Percentiles rank a stretch among this genome's conserved stretches.
Conservation (phyloP, 176 grass and related monocot genomes). For the Cocos nucifera region DNA sequence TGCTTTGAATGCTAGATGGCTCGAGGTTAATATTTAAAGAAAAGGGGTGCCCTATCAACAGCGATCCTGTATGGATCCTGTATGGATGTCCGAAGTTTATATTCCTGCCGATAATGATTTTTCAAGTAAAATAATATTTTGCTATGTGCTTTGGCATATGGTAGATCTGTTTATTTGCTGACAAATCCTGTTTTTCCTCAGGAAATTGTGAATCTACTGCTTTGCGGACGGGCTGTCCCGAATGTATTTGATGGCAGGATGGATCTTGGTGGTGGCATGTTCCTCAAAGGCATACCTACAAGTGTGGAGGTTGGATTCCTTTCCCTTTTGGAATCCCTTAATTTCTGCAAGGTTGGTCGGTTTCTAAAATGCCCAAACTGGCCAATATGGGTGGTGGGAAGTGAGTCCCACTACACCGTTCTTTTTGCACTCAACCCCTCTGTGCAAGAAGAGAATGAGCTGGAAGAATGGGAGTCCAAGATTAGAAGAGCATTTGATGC, state of each 20-base stretch:
- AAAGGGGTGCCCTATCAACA: no score
- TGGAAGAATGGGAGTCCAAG: slow-evolving; percentile 82
- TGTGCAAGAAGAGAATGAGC: slow-evolving; percentile 92
- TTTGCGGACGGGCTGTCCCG: slow-evolving; percentile 91
- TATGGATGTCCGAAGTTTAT: no score
- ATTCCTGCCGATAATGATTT: no score
- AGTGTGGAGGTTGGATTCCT: slow-evolving; percentile 87
- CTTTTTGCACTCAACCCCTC: slow-evolving; percentile 73
- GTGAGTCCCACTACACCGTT: slow-evolving; percentile 97
- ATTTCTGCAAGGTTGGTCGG: slow-evolving; percentile 95
- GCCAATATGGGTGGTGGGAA: slow-evolving; percentile 99
- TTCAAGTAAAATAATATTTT: no score
- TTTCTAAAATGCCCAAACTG: slow-evolving; percentile 77
- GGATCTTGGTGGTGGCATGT: slow-evolving; percentile 97
- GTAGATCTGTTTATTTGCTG: no score
- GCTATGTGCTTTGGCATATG: no score
- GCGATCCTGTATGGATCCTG: no score
- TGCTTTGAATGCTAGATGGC: no score
- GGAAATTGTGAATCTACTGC: slow-evolving; percentile 99
- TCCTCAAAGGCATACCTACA: slow-evolving; percentile 79
- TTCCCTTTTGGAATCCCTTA: slow-evolving; percentile 89
- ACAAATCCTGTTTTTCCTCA: slow-evolving; percentile 19
- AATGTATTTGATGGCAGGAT: slow-evolving; percentile 99
- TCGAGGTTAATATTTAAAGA: no score
- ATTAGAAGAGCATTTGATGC: slow-evolving; percentile 84